Evolutionary conservation across 306 rosid genomes (phyloP).

Genomic region (Cicer pinnatifidum): DNA sequence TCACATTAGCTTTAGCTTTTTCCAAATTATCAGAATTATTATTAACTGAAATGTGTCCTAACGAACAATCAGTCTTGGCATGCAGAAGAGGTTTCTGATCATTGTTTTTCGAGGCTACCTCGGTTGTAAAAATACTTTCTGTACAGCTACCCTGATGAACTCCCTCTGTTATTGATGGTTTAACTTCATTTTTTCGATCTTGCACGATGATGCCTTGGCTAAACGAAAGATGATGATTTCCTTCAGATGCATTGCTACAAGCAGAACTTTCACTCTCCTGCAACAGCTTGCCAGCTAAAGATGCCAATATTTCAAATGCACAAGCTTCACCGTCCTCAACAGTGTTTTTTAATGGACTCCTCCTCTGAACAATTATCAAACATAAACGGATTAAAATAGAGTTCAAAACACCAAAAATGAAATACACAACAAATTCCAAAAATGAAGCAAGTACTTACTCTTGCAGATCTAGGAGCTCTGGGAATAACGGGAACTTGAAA

Average conservation of each 20-base stretch:
- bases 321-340: constrained; percentile 64
- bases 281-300: constrained; percentile 87
- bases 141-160: constrained; percentile 59
- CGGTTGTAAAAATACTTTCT: constrained; percentile 54
- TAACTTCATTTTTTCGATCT: constrained; percentile 51
- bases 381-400: constrained; percentile 33
- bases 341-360: constrained; percentile 50
- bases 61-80: constrained; percentile 45
- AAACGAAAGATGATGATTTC: constrained; percentile 51
- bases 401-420: constrained; percentile 32
- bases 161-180: constrained; percentile 51
- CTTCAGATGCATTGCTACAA: constrained; percentile 79
- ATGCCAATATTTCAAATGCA: constrained; percentile 89
- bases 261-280: constrained; percentile 84
- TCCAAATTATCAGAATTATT: constrained; percentile 53
- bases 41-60: constrained; percentile 50
- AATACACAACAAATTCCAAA: constrained; percentile 32
- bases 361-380: constrained; percentile 65
- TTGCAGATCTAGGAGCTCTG: constrained; percentile 83
- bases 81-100: constrained; percentile 50
- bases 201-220: constrained; percentile 51
- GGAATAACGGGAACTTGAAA: constrained; percentile 74
- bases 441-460: constrained; percentile 60
- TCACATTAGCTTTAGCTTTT: constrained; percentile 52
- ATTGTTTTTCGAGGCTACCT: constrained; percentile 52